These are phyloP conservation scores for Nicotiana paniculata DNA, from an alignment of 257 asterid species.

Conservation along the genomic window DNA sequence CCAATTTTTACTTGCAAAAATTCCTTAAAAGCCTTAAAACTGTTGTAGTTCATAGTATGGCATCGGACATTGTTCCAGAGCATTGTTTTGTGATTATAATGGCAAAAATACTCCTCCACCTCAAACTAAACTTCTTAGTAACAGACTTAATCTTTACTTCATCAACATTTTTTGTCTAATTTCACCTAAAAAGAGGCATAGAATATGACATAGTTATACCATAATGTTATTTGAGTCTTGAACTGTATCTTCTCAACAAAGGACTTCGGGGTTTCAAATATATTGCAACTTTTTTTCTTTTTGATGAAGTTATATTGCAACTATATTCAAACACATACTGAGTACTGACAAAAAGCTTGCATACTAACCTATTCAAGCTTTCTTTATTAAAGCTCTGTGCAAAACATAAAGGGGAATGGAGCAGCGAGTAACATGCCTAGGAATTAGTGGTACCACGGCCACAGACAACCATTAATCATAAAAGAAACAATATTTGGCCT, in stretches of 20 bases:
- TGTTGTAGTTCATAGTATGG: neutral
- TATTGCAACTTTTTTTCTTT: neutral
- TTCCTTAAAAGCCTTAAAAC: neutral
- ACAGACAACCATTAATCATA: neutral
- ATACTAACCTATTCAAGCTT: neutral
- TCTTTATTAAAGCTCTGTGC: neutral
- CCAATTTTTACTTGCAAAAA: neutral
- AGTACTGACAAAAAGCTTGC: neutral
- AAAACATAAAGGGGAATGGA: neutral
- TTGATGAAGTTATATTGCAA: neutral
- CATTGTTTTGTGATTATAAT: neutral
- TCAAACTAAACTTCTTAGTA: neutral
- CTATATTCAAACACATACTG: neutral
- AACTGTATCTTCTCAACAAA: neutral
- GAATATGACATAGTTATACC: neutral
- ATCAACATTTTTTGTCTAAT: neutral
- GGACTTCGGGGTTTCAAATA: neutral
- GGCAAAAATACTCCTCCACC: neutral
- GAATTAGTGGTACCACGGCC: neutral
- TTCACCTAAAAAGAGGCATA: neutral
- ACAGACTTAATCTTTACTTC: neutral
- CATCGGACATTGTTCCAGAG: neutral
- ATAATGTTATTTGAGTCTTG: neutral
- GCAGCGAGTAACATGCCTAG: neutral
- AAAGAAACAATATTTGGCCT: neutral